Conservation (phyloP, 306 rosid genomes). For the Cucurbita ficifolia region DNA sequence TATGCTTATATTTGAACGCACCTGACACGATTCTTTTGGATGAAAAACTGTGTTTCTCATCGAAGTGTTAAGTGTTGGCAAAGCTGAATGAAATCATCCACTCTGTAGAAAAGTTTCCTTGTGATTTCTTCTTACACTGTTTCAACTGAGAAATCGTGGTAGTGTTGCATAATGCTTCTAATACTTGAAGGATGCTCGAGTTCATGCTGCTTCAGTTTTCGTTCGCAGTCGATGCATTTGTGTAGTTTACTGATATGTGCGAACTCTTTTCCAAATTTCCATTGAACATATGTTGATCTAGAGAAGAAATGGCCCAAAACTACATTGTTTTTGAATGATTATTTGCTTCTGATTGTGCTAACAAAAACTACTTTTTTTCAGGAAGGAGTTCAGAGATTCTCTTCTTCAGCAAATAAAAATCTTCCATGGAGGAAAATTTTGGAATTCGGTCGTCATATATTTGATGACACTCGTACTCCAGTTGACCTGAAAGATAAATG, state of each 20-base stretch:
- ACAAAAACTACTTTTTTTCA: slow-evolving; percentile 17
- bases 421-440: slow-evolving; percentile 33
- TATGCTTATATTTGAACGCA: not conserved
- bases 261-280: not conserved
- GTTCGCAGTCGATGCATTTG: not conserved
- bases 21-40: not conserved
- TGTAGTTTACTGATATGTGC: not conserved
- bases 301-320: not conserved
- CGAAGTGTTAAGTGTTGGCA: not conserved
- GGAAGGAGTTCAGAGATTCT: slow-evolving; percentile 40
- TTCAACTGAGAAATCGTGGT: not conserved
- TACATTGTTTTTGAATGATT: not conserved
- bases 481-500: slow-evolving; percentile 68
- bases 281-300: not conserved
- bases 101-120: not conserved
- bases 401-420: slow-evolving; percentile 6
- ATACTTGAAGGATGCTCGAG: not conserved
- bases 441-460: slow-evolving; percentile 21
- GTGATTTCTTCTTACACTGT: not conserved
- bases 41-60: not conserved
- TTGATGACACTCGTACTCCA: slow-evolving; percentile 24
- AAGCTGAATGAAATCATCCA: not conserved
- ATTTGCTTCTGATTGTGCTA: not conserved
- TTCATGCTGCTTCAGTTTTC: not conserved
- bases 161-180: not conserved